phyloP scores from a whole-genome alignment of 495 filamentous ascomycete species.

The Penicillium psychrofluorescens region DNA sequence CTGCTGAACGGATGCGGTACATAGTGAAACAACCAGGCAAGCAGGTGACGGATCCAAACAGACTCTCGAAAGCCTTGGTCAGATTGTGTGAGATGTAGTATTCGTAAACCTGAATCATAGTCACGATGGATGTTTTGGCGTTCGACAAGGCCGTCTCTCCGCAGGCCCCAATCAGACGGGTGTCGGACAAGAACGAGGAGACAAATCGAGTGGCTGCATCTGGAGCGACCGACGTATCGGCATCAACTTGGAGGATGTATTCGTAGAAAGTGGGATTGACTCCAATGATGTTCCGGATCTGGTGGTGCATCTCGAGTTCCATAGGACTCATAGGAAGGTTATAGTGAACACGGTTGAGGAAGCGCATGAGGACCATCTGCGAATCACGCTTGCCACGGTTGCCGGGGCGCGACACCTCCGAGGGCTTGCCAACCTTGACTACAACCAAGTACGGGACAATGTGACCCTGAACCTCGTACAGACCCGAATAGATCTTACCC shows the following conservation, averaged over 20 bases:
- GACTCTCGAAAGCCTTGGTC: conserved; percentile 95
- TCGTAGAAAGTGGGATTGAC: conserved; percentile 99
- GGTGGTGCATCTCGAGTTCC: conserved; percentile 97
- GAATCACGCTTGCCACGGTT: conserved; percentile 99
- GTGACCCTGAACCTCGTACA: conserved; percentile 96
- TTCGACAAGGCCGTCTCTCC: conserved; percentile 93
- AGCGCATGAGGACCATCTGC: conserved; percentile 96
- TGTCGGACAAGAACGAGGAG: conserved; percentile 83
- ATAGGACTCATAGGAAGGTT: conserved; percentile 92
- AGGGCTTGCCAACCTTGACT: conserved; percentile 95
- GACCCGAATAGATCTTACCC: conserved; percentile 95
- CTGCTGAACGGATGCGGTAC: conserved; percentile 92
- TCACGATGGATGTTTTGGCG: conserved; percentile 84
- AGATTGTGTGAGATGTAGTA: conserved; percentile 99
- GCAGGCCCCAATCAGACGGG: conserved; percentile 83
- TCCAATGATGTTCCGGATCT: conserved; percentile 97
- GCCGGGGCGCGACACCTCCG: conserved; percentile 90
- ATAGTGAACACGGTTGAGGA: conserved; percentile 97
- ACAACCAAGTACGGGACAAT: conserved; percentile 97
- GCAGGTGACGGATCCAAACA: conserved; percentile 97
- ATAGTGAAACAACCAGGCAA: conserved; percentile 97
- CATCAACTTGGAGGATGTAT: conserved; percentile 93
- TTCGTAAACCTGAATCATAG: conserved; percentile 99
- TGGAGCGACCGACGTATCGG: conserved; percentile 86
- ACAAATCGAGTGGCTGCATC: conserved; percentile 94